Evolutionary conservation across 352 stramenopile species (phyloP).

Genomic region (Pseudoperonospora humuli): DNA sequence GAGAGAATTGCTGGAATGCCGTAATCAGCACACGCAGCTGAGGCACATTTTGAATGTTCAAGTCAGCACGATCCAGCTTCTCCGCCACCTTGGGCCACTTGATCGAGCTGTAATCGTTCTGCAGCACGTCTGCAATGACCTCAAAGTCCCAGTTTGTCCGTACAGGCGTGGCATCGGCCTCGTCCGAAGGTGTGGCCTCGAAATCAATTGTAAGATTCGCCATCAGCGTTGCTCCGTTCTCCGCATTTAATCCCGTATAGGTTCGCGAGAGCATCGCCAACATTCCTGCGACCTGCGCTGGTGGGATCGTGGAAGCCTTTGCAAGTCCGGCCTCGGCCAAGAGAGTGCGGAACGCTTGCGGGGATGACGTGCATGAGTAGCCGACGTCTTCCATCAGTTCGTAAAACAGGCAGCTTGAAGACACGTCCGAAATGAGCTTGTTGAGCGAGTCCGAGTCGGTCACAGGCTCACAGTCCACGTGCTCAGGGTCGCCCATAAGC

Average conservation of each 20-base stretch:
- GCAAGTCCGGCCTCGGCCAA: constrained; percentile 73
- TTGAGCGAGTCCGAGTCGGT: constrained; percentile 54
- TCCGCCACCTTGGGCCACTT: constrained; percentile 83
- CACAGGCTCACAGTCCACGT: constrained; percentile 71
- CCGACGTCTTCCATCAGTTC: constrained; percentile 89
- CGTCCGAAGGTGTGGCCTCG: constrained; percentile 32
- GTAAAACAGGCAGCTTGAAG: constrained; percentile 78
- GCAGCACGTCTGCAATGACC: constrained; percentile 78
- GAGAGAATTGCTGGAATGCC: constrained; percentile 75
- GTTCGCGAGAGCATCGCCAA: constrained; percentile 82
- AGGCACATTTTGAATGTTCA: constrained; percentile 49
- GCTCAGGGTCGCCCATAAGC: constrained; percentile 80
- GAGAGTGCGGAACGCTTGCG: constrained; percentile 75
- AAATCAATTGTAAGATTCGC: constrained; percentile 76
- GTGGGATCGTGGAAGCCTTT: constrained; percentile 76
- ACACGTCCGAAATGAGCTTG: constrained; percentile 77
- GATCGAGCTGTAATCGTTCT: constrained; percentile 79
- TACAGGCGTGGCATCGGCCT: constrained; percentile 20
- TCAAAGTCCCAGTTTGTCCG: constrained; percentile 74
- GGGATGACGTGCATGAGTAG: constrained; percentile 72
- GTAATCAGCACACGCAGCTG: constrained; percentile 69
- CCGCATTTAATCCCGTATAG: constrained; percentile 53
- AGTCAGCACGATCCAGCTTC: constrained; percentile 74
- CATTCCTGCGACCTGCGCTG: constrained; percentile 83
- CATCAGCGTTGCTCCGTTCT: constrained; percentile 71